Evolutionary conservation across 768 basidiomycete species (phyloP).

Genomic region (Dacryopinax spathularia): DNA sequence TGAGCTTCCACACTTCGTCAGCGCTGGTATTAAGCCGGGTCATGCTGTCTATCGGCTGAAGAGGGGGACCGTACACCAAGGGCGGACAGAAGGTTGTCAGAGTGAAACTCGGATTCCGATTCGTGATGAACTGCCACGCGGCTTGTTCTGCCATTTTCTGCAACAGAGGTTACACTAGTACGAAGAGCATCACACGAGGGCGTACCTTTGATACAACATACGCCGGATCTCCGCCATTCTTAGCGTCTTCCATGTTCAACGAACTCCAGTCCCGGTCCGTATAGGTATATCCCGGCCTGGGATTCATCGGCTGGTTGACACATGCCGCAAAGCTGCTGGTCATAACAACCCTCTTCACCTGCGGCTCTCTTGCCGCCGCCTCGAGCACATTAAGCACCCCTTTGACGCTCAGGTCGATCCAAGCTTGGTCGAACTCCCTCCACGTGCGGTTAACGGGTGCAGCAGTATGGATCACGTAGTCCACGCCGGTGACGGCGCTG

Average conservation of each 20-base stretch:
- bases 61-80: slow-evolving; percentile 3
- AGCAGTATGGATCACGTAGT: neutral
- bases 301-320: slow-evolving; percentile 5
- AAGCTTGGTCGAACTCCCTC: slow-evolving; percentile 7
- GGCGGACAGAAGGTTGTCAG: slow-evolving; percentile 11
- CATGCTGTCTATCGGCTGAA: slow-evolving; percentile 6
- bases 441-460: neutral
- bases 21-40: slow-evolving; percentile 5
- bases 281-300: slow-evolving; percentile 5
- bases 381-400: slow-evolving; percentile 15
- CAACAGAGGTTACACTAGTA: neutral
- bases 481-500: neutral
- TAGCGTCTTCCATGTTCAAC: slow-evolving; percentile 2
- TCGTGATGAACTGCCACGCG: slow-evolving; percentile 12
- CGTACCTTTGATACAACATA: neutral
- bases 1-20: neutral
- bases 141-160: slow-evolving; percentile 17
- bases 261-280: slow-evolving; percentile 6
- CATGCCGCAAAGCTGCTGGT: slow-evolving; percentile 16
- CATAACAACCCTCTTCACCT: slow-evolving; percentile 15
- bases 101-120: slow-evolving; percentile 7
- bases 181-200: neutral
- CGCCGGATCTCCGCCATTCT: neutral
- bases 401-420: slow-evolving; percentile 16
- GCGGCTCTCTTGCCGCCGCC: slow-evolving; percentile 9